Evolutionary conservation across 257 asterid species (phyloP).

Genomic region (Leptodermis oblonga): DNA sequence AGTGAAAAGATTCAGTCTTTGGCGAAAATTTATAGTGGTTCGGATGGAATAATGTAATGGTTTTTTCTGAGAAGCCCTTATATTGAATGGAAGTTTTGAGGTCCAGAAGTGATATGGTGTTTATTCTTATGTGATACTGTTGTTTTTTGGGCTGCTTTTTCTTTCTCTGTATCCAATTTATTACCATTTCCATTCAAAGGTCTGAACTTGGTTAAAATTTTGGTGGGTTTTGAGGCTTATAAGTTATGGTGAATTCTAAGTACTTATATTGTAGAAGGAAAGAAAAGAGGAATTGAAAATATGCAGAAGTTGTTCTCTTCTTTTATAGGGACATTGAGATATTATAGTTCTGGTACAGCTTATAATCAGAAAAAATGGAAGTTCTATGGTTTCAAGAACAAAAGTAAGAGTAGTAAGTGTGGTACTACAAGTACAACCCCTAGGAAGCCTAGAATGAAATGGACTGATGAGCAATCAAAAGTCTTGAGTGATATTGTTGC

Average conservation of each 20-base stretch:
- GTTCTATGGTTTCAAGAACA: slow-evolving; percentile 19
- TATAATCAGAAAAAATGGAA: slow-evolving; percentile 9
- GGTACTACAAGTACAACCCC: slow-evolving; percentile 16
- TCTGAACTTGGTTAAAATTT: not conserved
- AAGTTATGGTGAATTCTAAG: not conserved
- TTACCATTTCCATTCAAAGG: not conserved
- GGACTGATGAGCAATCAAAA: slow-evolving; percentile 59
- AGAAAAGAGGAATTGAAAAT: not conserved
- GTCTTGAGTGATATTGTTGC: slow-evolving; percentile 45
- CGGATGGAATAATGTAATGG: not conserved
- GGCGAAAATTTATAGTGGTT: not conserved
- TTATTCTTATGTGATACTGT: not conserved
- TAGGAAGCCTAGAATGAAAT: slow-evolving; percentile 27
- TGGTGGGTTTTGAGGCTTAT: not conserved
- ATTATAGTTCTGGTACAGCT: slow-evolving; percentile 38
- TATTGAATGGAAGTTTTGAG: not conserved
- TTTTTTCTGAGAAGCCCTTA: not conserved
- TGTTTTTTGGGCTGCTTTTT: not conserved
- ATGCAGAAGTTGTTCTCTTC: slow-evolving; percentile 42
- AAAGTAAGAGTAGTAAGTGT: slow-evolving; percentile 18
- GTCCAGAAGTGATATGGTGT: slow-evolving; percentile 6
- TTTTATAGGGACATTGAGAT: slow-evolving; percentile 32
- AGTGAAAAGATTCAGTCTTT: not conserved
- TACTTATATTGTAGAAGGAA: not conserved
- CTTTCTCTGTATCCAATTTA: not conserved